phyloP scores from a whole-genome alignment of 345 rosid genomes.

The Firmiana major region DNA sequence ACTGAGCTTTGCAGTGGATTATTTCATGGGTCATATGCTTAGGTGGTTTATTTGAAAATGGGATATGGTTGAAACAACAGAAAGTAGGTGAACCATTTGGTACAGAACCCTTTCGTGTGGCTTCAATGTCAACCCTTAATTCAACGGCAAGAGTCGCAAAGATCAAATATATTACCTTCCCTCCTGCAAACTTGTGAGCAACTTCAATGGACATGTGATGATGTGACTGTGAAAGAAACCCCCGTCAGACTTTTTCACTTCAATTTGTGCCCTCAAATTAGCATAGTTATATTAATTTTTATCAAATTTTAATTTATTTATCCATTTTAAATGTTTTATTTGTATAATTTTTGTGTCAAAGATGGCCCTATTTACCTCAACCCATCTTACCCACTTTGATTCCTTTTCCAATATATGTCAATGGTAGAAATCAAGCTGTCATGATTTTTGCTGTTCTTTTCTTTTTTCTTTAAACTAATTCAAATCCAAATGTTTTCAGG shows the following conservation, averaged over 20 bases:
- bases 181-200: constrained; percentile 16
- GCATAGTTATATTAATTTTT: no score
- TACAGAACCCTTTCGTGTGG: constrained; percentile 17
- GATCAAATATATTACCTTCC: background rate
- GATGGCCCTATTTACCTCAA: no score
- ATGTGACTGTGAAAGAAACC: constrained; percentile 12
- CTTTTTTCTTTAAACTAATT: background rate
- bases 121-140: constrained; percentile 20
- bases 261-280: no score
- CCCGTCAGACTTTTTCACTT: background rate
- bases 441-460: background rate
- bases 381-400: background rate
- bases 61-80: background rate
- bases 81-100: constrained; percentile 7
- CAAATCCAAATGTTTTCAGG: background rate
- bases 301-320: no score
- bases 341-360: no score
- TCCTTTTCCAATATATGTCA: background rate
- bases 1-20: background rate
- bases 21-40: background rate
- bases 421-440: background rate
- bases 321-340: no score
- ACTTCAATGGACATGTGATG: constrained; percentile 23
- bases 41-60: background rate
- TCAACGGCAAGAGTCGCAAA: background rate